Conservation (phyloP, 768 basidiomycete species). For the Tulasnella sp. region DNA sequence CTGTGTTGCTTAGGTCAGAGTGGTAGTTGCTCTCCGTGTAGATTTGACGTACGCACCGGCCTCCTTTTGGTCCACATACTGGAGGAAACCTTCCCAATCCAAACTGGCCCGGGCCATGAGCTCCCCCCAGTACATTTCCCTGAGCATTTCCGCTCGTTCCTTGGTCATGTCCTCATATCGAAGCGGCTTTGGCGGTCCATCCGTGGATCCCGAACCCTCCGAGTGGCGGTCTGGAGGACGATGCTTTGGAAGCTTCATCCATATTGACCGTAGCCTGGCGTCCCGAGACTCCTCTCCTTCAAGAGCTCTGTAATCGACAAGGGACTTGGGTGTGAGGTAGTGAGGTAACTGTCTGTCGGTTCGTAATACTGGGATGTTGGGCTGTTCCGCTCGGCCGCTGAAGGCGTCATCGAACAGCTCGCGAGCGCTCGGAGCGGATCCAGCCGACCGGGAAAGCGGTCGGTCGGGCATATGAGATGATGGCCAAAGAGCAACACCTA, state of each 20-base stretch:
- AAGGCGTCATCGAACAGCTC: constrained; percentile 43
- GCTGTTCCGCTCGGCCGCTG: constrained; percentile 42
- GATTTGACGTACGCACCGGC: constrained; percentile 39
- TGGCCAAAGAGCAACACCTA: neutral
- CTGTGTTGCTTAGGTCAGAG: constrained; percentile 29
- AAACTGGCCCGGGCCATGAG: constrained; percentile 35
- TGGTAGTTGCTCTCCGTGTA: neutral
- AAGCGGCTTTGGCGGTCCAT: constrained; percentile 6
- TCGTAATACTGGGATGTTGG: constrained; percentile 46
- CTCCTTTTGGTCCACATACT: constrained; percentile 73
- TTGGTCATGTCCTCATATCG: constrained; percentile 27
- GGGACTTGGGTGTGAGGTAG: constrained; percentile 29
- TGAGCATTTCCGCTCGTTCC: constrained; percentile 49
- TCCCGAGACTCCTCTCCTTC: constrained; percentile 58
- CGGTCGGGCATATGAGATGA: neutral
- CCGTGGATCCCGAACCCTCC: constrained; percentile 21
- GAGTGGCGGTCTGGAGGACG: constrained; percentile 15
- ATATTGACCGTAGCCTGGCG: constrained; percentile 47
- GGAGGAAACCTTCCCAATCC: constrained; percentile 59
- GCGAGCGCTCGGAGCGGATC: constrained; percentile 21
- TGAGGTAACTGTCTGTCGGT: constrained; percentile 36
- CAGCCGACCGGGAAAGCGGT: neutral
- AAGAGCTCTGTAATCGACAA: constrained; percentile 49
- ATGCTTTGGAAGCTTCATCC: constrained; percentile 43
- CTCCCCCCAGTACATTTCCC: constrained; percentile 67